Base-by-base conservation (phyloP, 139 green algal species). In the Edaphochlamys debaryana region DNA sequence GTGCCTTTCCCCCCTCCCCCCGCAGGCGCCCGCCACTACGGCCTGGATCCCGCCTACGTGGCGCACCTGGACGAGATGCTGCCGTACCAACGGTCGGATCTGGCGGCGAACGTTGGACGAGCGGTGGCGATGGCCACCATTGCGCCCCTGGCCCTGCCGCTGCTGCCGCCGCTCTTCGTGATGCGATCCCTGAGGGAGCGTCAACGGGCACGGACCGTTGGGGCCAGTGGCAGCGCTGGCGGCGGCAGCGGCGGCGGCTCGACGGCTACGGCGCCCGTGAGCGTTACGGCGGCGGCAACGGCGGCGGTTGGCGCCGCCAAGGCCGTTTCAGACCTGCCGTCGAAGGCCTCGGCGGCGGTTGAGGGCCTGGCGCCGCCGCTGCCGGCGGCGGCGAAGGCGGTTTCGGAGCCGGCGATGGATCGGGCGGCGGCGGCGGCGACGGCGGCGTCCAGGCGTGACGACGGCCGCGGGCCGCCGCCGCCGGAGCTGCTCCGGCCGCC, bases 11-110 rank as follows among this genome's bases (percentile, higher is more conserved):
- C n/a, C n/a, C n/a, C n/a, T n/a, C n/a, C n/a, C n/a, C n/a, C n/a
- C n/a, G n/a, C 74, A 90, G 86, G 86, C 22, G 86, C 69, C 17
- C 48, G 69, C 1, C 64, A 87, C 32, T 66, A 87, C 70, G 58
- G 56, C 11, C 52, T 90, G 23, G 64, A 85, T 38, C 63, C 69
- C 0, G 30, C 48, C 5, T 90, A 90, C 63, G 37, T 84, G 6
- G 29, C 69, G 22, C 84, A 71, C 38, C 77, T 90, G 32, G 68
- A 72, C 25, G 79, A 50, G 27, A 69, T 90, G 50, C 15, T 69
- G 70, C 20, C 81, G 34, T 90, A 87, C 54, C 50, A 83, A 23
- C 17, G 77, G 3, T 32, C 72, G 0, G 72, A 48, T 9, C 45
- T 34, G 76, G 62, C 5, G 15, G 1, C 76, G 0, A 63, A 32